Base-by-base conservation (phyloP, 1,284 basidiomycete species). In the Malassezia restricta region DNA sequence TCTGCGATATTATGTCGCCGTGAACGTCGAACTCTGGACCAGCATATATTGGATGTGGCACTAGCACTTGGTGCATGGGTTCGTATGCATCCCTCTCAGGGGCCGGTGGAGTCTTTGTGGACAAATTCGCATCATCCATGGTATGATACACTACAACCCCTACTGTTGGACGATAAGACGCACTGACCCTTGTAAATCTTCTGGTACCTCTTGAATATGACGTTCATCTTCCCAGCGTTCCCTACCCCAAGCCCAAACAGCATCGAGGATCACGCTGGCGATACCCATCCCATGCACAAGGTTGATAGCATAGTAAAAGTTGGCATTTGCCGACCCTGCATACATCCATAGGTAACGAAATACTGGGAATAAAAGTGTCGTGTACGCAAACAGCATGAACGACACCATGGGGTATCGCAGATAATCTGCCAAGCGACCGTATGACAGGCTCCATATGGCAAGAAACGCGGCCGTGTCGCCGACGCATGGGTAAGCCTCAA, bases 221-320 rank as follows among this genome's bases (percentile, higher is more conserved):
- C 66, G 58, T 45, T 66, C 62, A 32, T 44, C 43, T 40, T 69
- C 66, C 66, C 66, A 69, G 9, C 56, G 56, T 17, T 60, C 57
- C 11, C 62, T 60, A 8, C 68, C 64, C 68, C 65, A 69, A 4
- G 87, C 85, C 77, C 83, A 88, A 24, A 86, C 77, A 9, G 81
- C 81, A 65, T 94, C 90, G 5, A 89, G 78, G 32, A 92, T 66
- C 5, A 83, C 83, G n/a, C 84, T 80, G 0, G 86, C 87, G 48
- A 88, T 84, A 7, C 85, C 86, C 62, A 89, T 79, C 0, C 86
- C 89, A 74, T 91, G 91, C 5, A 98, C 91, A 61, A 96, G 78
- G 1, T 88, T 95, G 5, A 85, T 84, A 0, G 92, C 92, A 68
- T 95, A 98, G 77, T 88, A 96, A 76, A 98, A 99, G 73, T 98